phyloP scores from a whole-genome alignment of 2,329 filamentous ascomycete species.

The Aspergillaceae sp. region DNA sequence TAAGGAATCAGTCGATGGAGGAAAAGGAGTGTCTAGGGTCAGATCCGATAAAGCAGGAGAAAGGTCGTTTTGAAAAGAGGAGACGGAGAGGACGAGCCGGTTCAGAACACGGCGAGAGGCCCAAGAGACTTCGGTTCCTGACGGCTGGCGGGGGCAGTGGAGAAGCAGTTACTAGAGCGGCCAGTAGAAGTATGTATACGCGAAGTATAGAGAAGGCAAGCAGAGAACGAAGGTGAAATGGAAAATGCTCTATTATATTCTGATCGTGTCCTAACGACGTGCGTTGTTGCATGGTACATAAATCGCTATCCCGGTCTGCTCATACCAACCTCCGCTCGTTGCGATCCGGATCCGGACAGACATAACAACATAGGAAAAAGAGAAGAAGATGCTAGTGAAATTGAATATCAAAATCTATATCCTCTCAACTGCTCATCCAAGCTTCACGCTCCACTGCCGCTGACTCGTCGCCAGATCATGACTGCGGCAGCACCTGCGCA shows the following conservation, averaged over 20 bases:
- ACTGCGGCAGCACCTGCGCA: conserved; percentile 51
- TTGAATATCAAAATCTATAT: conserved; percentile 1
- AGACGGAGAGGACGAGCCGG: background rate
- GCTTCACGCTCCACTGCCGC: conserved; percentile 24
- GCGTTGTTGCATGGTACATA: too few relatives aligned
- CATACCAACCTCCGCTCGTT: too few relatives aligned
- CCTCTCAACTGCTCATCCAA: background rate
- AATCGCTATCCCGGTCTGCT: too few relatives aligned
- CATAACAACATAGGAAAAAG: background rate
- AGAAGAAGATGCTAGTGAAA: background rate
- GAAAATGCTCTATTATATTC: too few relatives aligned
- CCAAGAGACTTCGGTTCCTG: background rate
- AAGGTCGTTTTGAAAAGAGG: background rate
- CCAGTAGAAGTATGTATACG: background rate
- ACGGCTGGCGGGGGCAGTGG: background rate
- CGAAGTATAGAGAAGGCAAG: too few relatives aligned
- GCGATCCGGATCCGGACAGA: background rate
- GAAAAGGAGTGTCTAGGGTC: background rate
- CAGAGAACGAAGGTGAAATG: too few relatives aligned
- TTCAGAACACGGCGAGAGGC: background rate
- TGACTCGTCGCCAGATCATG: conserved; percentile 51
- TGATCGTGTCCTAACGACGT: too few relatives aligned
- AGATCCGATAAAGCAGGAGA: background rate
- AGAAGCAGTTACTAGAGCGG: conserved; percentile 1
- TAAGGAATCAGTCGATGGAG: background rate